These are phyloP conservation scores for Fragilariopsis cylindrus DNA, from an alignment of 108 stramenopile species.

Conservation along the genomic window DNA sequence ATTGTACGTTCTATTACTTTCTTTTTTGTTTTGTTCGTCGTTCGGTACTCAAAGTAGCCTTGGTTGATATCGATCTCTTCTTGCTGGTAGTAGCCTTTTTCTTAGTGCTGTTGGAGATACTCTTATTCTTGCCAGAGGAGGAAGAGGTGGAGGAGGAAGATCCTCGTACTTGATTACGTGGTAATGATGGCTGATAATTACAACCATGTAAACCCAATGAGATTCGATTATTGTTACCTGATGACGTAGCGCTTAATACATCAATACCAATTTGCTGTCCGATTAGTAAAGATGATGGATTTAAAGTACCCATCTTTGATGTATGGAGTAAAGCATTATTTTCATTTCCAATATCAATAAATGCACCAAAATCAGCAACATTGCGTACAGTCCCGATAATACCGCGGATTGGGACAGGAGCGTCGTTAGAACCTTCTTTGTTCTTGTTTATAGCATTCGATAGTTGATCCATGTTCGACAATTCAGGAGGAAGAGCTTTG, in stretches of 20 bases:
- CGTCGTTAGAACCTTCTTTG: not conserved
- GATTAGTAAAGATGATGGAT: slow-evolving; percentile 39
- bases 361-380: slow-evolving; percentile 68
- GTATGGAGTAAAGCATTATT: slow-evolving; percentile 57
- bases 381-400: slow-evolving; percentile 57
- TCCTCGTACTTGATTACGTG: not conserved
- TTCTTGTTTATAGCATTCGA: slow-evolving; percentile 1
- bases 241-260: slow-evolving; percentile 36
- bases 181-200: slow-evolving; percentile 5
- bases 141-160: too few species aligned
- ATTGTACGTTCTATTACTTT: too few species aligned
- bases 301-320: slow-evolving; percentile 49
- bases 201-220: slow-evolving; percentile 51
- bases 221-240: slow-evolving; percentile 25
- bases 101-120: too few species aligned
- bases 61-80: too few species aligned
- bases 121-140: too few species aligned
- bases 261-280: slow-evolving; percentile 63
- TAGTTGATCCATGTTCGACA: not conserved
- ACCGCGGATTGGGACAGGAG: slow-evolving; percentile 35
- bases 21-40: too few species aligned
- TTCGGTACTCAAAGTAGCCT: too few species aligned
- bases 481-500: slow-evolving; percentile 12
- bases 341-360: slow-evolving; percentile 57
- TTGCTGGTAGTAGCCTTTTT: too few species aligned